Base-by-base conservation (phyloP, 495 filamentous ascomycete species). In the Apiosordaria backusii region DNA sequence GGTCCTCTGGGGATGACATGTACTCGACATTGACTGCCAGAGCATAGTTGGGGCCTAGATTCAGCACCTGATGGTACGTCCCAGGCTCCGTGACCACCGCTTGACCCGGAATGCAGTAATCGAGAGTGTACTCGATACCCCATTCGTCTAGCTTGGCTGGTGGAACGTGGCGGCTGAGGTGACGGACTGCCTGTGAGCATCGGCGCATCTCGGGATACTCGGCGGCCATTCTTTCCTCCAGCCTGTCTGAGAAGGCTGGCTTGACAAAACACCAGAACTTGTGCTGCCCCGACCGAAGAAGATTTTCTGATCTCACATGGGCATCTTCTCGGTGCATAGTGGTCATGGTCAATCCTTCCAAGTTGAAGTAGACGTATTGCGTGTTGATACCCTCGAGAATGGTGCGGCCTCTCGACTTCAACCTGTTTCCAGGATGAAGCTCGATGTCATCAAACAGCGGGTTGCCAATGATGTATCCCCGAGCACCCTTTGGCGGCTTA, bases 221-320 rank as follows among this genome's bases (percentile, higher is more conserved):
- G 45, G 58, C 4, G 6, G 63, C 65, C 72, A 76, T 66, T 26
- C 59, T 45, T 52, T 73, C 66, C 27, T 76, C 74, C 40, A 76
- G 57, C 27, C 62, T 73, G 7, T 40, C 65, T 22, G 69, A 58
- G 21, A 60, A 72, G 23, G 64, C 65, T 3, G 74, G 74, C 57
- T 76, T 76, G 57, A 76, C 61, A 65, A 76, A 76, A 45, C 74
- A 76, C 74, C 74, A 76, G 29, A 76, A 75, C 67, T 76, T 76
- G 53, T 75, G 72, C 58, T 73, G 64, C 15, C 74, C 74, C 4
- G 71, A 74, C 4, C 74, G 71, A 18, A 76, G 72, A 19, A 76
- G 64, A 50, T 76, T 76, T 45, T 76, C 74, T 15, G 74, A 76
- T 13, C 74, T 71, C 19, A 76, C 74, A 50, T 76, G 74, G 18